Base-by-base conservation (phyloP, 192 early-diverging fungal genomes). In the Chytriomyces confervae region DNA sequence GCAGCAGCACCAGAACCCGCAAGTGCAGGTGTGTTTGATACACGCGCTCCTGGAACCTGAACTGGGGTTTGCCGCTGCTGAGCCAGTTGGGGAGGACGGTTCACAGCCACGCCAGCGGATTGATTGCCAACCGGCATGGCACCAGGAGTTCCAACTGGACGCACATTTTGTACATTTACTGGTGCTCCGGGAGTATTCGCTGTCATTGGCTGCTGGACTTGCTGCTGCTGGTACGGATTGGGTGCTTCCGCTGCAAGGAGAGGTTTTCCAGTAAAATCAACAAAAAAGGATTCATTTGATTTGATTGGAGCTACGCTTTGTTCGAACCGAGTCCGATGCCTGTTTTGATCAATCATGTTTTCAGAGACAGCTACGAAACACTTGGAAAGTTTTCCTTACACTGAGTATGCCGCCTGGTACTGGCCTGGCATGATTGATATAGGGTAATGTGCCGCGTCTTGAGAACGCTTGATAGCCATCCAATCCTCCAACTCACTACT, bases 351-450 rank as follows among this genome's bases (percentile, higher is more conserved):
- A 29, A 3, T 45, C 61, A 51, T 51, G 27, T 5, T 57, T 50
- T 77, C 68, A 24, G 27, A 13, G 51, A 57, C n/a, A 62, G 50
- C 6, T 65, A 49, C 11, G 61, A 20, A 48, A 64, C 23, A n/a
- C 45, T 57, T 13, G 7, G 18, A 60, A 46, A 70, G 36, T 36
- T 36, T 36, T 36, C 36, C 76, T 46, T 84, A 85, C 73, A 88
- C 46, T 9, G 84, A 70, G 60, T 72, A 65, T 10, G 73, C 71
- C 7, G 74, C 85, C 61, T 89, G 88, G 77, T 86, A 85, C 57
- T 89, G 88, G 9, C 83, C 81, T 23, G 76, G 80, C 29, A 86
- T 83, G 27, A 89, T 49, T 5, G 85, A 82, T 11, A 89, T 16
- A 6, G 88, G 88, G 77, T 84, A 89, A 43, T 49, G 8, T 11